phyloP scores from a whole-genome alignment of 1,284 basidiomycete species.

The Xerocomus subilludens region DNA sequence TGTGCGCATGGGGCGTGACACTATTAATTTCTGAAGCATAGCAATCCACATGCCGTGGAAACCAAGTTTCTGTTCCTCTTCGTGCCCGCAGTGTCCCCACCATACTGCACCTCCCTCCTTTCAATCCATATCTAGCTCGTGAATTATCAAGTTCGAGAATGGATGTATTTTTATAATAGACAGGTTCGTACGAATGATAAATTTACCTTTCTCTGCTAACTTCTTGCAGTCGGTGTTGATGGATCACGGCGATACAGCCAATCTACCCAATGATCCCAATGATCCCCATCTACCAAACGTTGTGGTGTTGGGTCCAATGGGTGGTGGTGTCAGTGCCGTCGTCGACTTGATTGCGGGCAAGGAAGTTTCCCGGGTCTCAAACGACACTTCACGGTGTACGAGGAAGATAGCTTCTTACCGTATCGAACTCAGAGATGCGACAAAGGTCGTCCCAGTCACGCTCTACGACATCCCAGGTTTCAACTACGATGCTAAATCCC shows the following conservation, averaged over 20 bases:
- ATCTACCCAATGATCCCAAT: constrained; percentile 18
- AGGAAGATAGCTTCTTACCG: constrained; percentile 33
- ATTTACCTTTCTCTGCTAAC: constrained; percentile 12
- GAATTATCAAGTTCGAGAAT: neutral
- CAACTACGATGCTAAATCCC: constrained; percentile 35
- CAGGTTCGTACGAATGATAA: constrained; percentile 31
- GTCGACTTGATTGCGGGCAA: constrained; percentile 46
- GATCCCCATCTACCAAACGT: constrained; percentile 33
- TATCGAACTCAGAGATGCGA: constrained; percentile 33
- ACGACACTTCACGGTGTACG: constrained; percentile 37
- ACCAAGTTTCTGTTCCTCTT: neutral
- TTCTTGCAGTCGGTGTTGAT: constrained; percentile 24
- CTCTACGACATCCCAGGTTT: constrained; percentile 46
- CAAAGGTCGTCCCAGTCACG: constrained; percentile 31
- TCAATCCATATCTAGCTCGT: neutral
- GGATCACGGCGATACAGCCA: constrained; percentile 18
- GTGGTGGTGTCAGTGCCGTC: constrained; percentile 44
- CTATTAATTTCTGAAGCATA: constrained; percentile 26
- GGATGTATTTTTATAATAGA: constrained; percentile 36
- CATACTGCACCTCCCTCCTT: neutral
- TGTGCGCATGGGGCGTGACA: constrained; percentile 24
- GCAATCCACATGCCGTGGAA: constrained; percentile 23
- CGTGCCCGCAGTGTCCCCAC: constrained; percentile 8
- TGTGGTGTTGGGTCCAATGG: constrained; percentile 43
- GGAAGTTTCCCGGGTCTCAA: constrained; percentile 37